Percentiles rank a stretch among this genome's conserved stretches.
These are phyloP conservation scores for Heliamphora pulchella DNA, from an alignment of 179 eudicot species.

Conservation along the genomic window DNA sequence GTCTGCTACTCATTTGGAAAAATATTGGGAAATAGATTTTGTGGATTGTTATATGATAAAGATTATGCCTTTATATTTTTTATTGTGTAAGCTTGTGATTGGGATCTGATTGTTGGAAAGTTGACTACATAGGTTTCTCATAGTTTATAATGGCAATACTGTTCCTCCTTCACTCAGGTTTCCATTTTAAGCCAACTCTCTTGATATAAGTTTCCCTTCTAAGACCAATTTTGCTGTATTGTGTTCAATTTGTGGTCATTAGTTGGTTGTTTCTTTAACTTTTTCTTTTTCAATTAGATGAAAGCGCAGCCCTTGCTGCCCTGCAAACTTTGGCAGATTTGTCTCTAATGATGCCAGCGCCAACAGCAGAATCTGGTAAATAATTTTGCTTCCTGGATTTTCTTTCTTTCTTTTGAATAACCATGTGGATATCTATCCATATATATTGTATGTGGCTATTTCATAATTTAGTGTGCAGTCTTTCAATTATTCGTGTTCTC, in stretches of 20 bases:
- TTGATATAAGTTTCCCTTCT: neutral
- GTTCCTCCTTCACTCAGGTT: neutral
- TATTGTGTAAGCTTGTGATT: neutral
- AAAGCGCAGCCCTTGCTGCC: conserved; percentile 69
- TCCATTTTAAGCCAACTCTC: neutral
- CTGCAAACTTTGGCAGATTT: conserved; percentile 85
- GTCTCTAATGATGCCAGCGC: conserved; percentile 45
- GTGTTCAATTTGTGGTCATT: neutral
- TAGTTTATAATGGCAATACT: neutral
- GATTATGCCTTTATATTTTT: neutral
- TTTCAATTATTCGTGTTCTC: neutral
- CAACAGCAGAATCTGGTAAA: conserved; percentile 34
- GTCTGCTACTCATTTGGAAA: neutral
- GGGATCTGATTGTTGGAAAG: neutral
- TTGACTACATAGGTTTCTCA: neutral
- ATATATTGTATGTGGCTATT: neutral
- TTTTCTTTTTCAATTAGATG: conserved; percentile 37
- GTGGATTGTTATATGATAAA: neutral
- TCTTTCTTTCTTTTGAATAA: neutral
- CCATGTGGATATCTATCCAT: neutral
- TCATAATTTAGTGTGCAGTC: neutral
- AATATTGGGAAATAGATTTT: conserved; percentile 7
- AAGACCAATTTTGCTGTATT: neutral
- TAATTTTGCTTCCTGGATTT: neutral
- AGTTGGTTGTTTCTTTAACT: neutral